These are phyloP conservation scores for Nitzschia sp. DNA, from an alignment of 108 stramenopile species.

Conservation along the genomic window DNA sequence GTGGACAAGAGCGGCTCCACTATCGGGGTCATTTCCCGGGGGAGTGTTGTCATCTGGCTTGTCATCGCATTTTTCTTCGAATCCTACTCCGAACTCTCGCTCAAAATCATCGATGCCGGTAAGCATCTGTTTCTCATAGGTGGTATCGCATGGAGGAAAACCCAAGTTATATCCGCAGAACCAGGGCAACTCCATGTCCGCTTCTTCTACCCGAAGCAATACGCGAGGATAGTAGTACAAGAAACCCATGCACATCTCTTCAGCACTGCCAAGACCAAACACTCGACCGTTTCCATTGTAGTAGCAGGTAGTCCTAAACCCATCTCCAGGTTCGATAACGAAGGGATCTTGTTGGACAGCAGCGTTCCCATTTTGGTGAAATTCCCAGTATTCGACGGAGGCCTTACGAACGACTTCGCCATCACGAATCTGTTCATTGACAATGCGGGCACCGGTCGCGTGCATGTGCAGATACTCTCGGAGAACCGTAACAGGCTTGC, in stretches of 20 bases:
- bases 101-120: neutral
- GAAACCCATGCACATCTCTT: conserved; percentile 74
- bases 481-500: conserved; percentile 45
- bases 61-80: neutral
- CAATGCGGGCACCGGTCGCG: conserved; percentile 36
- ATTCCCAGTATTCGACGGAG: conserved; percentile 46
- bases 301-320: conserved; percentile 49
- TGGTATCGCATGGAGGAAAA: conserved; percentile 13
- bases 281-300: conserved; percentile 26
- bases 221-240: conserved; percentile 48
- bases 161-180: conserved; percentile 14
- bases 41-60: too few relatives aligned
- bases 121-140: neutral
- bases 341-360: conserved; percentile 42
- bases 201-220: neutral
- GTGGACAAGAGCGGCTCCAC: too few relatives aligned
- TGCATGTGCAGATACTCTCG: conserved; percentile 68
- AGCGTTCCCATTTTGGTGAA: conserved; percentile 48
- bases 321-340: conserved; percentile 49
- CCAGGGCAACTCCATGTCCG: conserved; percentile 9
- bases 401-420: conserved; percentile 47
- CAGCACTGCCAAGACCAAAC: conserved; percentile 42
- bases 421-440: conserved; percentile 49
- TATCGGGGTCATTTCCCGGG: too few relatives aligned
- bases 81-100: neutral